A percentile compares a stretch with the other conserved stretches of the same genome.
Conservation (phyloP, 2,329 filamentous ascomycete genomes). For the Madurella mycetomatis region DNA sequence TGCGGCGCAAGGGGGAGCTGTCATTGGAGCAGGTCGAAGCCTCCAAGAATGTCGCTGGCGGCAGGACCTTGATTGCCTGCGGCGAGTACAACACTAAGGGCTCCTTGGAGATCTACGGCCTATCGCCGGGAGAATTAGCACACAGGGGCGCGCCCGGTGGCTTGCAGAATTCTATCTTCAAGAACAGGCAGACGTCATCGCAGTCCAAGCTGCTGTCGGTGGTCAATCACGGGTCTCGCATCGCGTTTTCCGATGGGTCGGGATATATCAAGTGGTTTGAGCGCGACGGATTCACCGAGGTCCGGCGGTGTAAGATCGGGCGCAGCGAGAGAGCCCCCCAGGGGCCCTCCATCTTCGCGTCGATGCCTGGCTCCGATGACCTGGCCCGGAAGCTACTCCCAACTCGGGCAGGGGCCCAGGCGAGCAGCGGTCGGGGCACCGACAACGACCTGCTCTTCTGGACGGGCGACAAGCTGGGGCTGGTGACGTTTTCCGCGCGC, state of each 20-base stretch:
- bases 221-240: slow-evolving; percentile 71
- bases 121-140: slow-evolving; percentile 36
- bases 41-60: slow-evolving; percentile 48
- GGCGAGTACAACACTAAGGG: slow-evolving; percentile 92
- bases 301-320: slow-evolving; percentile 51
- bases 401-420: slow-evolving; percentile 39
- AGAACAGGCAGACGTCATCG: slow-evolving; percentile 80
- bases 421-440: slow-evolving; percentile 35
- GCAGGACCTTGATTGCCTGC: slow-evolving; percentile 71
- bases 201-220: slow-evolving; percentile 78
- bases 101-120: slow-evolving; percentile 79
- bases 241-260: slow-evolving; percentile 79
- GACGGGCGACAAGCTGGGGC: slow-evolving; percentile 80
- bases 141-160: slow-evolving; percentile 26
- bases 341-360: slow-evolving; percentile 47
- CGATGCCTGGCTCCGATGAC: slow-evolving; percentile 57
- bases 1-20: slow-evolving; percentile 51
- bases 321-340: slow-evolving; percentile 46
- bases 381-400: slow-evolving; percentile 77
- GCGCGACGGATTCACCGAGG: slow-evolving; percentile 67
- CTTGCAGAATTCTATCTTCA: slow-evolving; percentile 50
- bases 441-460: slow-evolving; percentile 73
- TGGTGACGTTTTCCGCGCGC: slow-evolving; percentile 59
- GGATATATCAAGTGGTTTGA: slow-evolving; percentile 90
- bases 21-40: slow-evolving; percentile 50